Base-by-base conservation (phyloP, 1,284 basidiomycete species). In the Cerrena zonata region DNA sequence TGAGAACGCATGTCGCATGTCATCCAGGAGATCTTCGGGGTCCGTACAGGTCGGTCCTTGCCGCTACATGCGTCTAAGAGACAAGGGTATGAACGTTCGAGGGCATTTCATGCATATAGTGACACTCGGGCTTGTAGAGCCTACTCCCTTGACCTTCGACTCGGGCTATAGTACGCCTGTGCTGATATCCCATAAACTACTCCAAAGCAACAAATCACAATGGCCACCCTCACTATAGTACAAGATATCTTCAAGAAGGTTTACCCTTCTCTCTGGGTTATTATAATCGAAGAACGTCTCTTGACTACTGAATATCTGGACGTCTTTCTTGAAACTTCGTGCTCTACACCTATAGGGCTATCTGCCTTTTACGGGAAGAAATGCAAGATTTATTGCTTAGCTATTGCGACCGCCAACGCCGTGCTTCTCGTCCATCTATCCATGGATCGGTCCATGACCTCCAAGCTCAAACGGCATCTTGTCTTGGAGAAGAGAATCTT, bases 341-440 rank as follows among this genome's bases (percentile, higher is more conserved):
- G 7, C 30, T 34, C 15, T 7, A 15, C 7, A 7, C 7, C 53
- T 21, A 26, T 73, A 23, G 77, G 75, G 2, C 41, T 78, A 3
- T 65, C 75, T 11, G 70, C 75, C 2, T 59, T 60, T 0, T 76
- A 72, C 51, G 67, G 64, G 3, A 13, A 62, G 2, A 58, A 64
- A 12, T 68, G 67, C 27, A 54, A 60, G 11, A 54, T 76, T 3
- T 59, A 59, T 1, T 57, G 59, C 1, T 53, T 78, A 2, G 72
- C 72, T 0, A 63, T 79, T 26, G 59, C 75, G 2, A 67, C 72
- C 0, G 47, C 55, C 2, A 60, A 65, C 0, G 58, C 49, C 2
- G 64, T 65, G 1, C 58, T 78, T 0, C 47, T 73, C 7, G 56
- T 72, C 25, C 62, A 56, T 4, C 45, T 57, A 22, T 19, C 47